A percentile compares a stretch with the other conserved stretches of the same genome.
Conservation (phyloP, 2,329 filamentous ascomycete genomes). For the Zasmidium angulare region DNA sequence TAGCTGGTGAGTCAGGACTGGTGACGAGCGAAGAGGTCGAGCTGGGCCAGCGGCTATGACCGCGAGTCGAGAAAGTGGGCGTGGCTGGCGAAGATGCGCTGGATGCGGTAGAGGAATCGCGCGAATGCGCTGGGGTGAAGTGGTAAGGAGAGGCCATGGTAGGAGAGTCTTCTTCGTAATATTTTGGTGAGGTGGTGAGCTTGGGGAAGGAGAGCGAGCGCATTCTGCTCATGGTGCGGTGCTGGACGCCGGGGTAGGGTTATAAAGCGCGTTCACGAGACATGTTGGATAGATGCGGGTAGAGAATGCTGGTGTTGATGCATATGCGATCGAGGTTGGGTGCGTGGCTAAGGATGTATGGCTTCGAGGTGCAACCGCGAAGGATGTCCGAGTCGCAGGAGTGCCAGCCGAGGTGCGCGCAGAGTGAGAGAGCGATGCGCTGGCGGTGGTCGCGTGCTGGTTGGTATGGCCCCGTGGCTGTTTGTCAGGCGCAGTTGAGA, state of each 20-base stretch:
- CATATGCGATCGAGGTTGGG: conserved; percentile 21
- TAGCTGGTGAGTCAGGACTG: conserved; percentile 58
- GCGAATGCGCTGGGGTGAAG: conserved; percentile 32
- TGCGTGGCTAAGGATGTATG: conserved; percentile 20
- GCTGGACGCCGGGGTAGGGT: conserved; percentile 7
- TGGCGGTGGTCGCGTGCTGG: conserved; percentile 24
- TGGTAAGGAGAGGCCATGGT: conserved; percentile 25
- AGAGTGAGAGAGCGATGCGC: conserved; percentile 15
- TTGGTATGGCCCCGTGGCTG: conserved; percentile 8
- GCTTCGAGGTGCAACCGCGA: conserved; percentile 26
- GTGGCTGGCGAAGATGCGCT: conserved; percentile 70
- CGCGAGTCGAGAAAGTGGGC: conserved; percentile 65
- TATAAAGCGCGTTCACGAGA: conserved; percentile 22
- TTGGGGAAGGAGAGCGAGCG: conserved; percentile 30
- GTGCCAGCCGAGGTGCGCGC: conserved; percentile 14
- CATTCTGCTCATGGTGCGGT: conserved; percentile 31
- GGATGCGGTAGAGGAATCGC: conserved; percentile 47
- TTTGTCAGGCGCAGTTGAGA: conserved; percentile 11
- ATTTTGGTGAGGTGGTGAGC: conserved; percentile 19
- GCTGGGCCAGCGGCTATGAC: conserved; percentile 67
- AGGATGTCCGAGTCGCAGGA: background rate
- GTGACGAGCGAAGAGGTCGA: conserved; percentile 77
- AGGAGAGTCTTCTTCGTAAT: conserved; percentile 22
- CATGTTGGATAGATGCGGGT: conserved; percentile 18
- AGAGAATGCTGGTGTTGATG: conserved; percentile 23